Evolutionary conservation across 1,139 yeast species (phyloP).

Genomic region (Candida mesenterica): DNA sequence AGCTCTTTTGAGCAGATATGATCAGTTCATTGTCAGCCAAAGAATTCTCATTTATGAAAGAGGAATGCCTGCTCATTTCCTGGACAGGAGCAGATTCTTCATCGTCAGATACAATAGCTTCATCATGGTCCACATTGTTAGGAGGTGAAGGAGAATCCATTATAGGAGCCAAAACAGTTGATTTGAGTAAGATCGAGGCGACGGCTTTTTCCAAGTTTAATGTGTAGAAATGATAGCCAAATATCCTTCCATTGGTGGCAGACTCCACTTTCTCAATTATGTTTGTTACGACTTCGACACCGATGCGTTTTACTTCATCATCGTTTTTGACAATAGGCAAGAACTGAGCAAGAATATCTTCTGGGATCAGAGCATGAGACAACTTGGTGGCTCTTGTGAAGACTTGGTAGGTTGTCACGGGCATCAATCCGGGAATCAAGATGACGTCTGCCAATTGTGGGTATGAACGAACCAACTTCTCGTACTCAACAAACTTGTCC

Average conservation of each 20-base stretch:
- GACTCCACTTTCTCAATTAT: constrained; percentile 58
- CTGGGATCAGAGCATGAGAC: constrained; percentile 86
- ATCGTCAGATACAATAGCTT: constrained; percentile 38
- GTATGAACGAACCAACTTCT: constrained; percentile 28
- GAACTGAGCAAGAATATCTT: constrained; percentile 36
- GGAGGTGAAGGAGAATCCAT: constrained; percentile 18
- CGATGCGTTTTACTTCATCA: constrained; percentile 77
- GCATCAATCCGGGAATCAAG: constrained; percentile 91
- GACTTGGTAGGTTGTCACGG: constrained; percentile 85
- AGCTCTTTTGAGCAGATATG: constrained; percentile 20
- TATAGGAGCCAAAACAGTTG: constrained; percentile 43
- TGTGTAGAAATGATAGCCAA: constrained; percentile 88
- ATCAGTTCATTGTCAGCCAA: constrained; percentile 29
- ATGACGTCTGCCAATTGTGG: constrained; percentile 47
- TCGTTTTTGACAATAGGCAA: constrained; percentile 71
- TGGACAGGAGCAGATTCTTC: constrained; percentile 21
- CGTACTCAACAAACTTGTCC: constrained; percentile 40
- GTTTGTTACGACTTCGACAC: constrained; percentile 69
- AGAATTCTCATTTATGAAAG: constrained; percentile 45
- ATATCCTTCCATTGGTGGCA: constrained; percentile 54
- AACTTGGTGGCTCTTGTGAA: constrained; percentile 87
- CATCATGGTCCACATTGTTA: constrained; percentile 21
- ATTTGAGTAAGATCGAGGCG: constrained; percentile 73
- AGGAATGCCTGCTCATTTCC: constrained; percentile 27
- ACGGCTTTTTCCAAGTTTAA: constrained; percentile 87